Evolutionary conservation across 192 early-diverging fungal genomes (phyloP), one percentile per base, ranked within the genome.

Genomic region (Backusella westeae): DNA sequence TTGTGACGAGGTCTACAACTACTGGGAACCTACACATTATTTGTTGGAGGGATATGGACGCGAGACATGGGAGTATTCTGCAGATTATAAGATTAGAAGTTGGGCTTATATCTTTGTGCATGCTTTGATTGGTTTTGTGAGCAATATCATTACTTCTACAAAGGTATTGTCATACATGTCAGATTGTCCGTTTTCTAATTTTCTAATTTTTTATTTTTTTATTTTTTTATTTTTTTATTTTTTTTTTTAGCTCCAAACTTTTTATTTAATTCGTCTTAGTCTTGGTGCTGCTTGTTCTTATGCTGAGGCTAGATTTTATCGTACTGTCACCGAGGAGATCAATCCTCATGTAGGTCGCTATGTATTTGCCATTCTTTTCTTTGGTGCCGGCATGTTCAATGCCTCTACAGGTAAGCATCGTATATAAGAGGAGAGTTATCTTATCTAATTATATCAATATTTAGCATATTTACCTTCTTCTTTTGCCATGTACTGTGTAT

Each of bases 1-100:
- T 77, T 96, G 95, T 82, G 95, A 96, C 75, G 95, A 90, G 76
- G 87, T 96, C 19, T 98, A 92, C 86, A 99, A 98, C 86, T 99
- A 95, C 85, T 98, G 95, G 95, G 98, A 99, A 80, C 93, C 96
- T 12, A 86, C 92, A 34, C 97, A 99, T 78, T 95, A 94, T 74
- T 79, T 97, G 32, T 89, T 93, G 36, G 90, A 94, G 76, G 94
- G 95, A 0, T 81, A 78, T 74, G 98, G 97, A 70, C 87, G 95
- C 66, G 94, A 98, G 82, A 98, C 98, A 10, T 99, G 98, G 98
- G 98, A 99, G 79, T 98, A 98, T 79, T 91, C 94, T 3, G 94
- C 96, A 15, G 78, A 92, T n/a, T 96, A 87, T 75, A 90, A 93
- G 9, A 93, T 99, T 53, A 88, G 97, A 38, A 96, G 94, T 14